Conservation (phyloP, 2,329 filamentous ascomycete genomes). For the Sporothrix curviconia region DNA sequence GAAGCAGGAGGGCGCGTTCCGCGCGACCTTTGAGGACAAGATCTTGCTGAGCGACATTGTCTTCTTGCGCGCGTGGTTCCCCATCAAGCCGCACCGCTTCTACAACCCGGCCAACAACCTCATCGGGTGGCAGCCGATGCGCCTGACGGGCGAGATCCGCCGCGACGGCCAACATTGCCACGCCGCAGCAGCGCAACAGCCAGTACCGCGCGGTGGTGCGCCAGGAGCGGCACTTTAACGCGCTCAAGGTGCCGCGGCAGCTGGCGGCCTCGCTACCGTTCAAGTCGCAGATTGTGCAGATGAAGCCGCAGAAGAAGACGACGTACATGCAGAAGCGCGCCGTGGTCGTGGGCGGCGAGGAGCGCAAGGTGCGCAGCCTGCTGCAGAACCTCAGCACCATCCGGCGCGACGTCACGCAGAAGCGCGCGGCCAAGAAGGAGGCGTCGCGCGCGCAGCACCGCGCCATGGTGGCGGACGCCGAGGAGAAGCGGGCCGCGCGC, state of each 20-base stretch:
- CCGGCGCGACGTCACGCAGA: constrained; percentile 82
- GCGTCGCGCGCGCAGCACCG: constrained; percentile 73
- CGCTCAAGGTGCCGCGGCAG: constrained; percentile 67
- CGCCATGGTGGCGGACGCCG: constrained; percentile 72
- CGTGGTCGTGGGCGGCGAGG: constrained; percentile 80
- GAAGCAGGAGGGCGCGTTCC: constrained; percentile 91
- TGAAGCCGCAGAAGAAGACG: constrained; percentile 68
- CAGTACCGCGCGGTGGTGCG: constrained; percentile 69
- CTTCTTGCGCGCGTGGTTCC: constrained; percentile 94
- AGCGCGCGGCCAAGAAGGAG: constrained; percentile 79
- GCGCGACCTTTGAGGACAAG: constrained; percentile 98
- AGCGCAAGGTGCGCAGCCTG: constrained; percentile 79
- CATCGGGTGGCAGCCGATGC: constrained; percentile 89
- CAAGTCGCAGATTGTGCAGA: constrained; percentile 81
- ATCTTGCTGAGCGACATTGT: constrained; percentile 94
- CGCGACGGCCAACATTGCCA: constrained; percentile 65
- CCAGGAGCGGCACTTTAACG: constrained; percentile 68
- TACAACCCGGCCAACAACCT: constrained; percentile 96
- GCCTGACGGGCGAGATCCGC: constrained; percentile 85
- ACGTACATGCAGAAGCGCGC: constrained; percentile 96
- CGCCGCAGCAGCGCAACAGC: constrained; percentile 76
- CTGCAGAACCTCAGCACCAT: constrained; percentile 91
- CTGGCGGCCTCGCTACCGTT: constrained; percentile 81
- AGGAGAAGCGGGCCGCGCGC: constrained; percentile 76
- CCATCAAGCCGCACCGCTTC: constrained; percentile 89